These are phyloP conservation scores for Puccinia triticina DNA, from an alignment of 1,284 basidiomycete species.

Conservation along the genomic window DNA sequence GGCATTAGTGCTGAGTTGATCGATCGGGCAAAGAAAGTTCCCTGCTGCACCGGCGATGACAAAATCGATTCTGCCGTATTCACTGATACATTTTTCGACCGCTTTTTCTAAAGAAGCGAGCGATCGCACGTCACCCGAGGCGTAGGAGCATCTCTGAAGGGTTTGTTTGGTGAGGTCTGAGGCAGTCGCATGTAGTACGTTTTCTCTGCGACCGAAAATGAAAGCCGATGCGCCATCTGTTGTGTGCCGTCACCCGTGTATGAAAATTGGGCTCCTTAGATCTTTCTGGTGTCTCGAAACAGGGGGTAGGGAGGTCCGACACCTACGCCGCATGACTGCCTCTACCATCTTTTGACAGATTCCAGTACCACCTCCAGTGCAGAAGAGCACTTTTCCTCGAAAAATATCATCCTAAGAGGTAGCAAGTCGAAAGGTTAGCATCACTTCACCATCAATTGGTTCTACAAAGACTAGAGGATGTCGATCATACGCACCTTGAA, in stretches of 20 bases:
- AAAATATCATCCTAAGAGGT: slow-evolving; percentile 68
- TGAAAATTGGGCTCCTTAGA: slow-evolving; percentile 10
- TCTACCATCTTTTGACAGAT: slow-evolving; percentile 89
- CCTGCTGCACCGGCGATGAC: slow-evolving; percentile 78
- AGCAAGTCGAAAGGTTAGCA: slow-evolving; percentile 4
- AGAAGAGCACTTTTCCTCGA: slow-evolving; percentile 89
- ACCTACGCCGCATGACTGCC: slow-evolving; percentile 67
- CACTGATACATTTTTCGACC: slow-evolving; percentile 64
- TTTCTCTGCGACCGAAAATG: slow-evolving; percentile 64
- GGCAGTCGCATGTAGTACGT: slow-evolving; percentile 74
- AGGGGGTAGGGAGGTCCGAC: too few species aligned
- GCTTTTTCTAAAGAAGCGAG: slow-evolving; percentile 74
- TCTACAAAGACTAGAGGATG: not conserved
- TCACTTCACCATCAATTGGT: not conserved
- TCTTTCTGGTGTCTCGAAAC: not conserved
- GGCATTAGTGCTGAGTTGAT: slow-evolving; percentile 77
- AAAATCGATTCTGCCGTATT: slow-evolving; percentile 73
- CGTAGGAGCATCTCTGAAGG: slow-evolving; percentile 72
- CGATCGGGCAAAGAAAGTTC: slow-evolving; percentile 71
- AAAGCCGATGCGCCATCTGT: slow-evolving; percentile 60
- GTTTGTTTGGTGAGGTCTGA: slow-evolving; percentile 72
- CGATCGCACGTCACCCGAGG: slow-evolving; percentile 80
- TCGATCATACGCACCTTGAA: not conserved
- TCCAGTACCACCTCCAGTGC: slow-evolving; percentile 67
- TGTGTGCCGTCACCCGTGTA: not conserved